These are phyloP conservation scores for Coniochaeta sp. DNA, from an alignment of 2,329 filamentous ascomycete genomes.

Conservation along the genomic window DNA sequence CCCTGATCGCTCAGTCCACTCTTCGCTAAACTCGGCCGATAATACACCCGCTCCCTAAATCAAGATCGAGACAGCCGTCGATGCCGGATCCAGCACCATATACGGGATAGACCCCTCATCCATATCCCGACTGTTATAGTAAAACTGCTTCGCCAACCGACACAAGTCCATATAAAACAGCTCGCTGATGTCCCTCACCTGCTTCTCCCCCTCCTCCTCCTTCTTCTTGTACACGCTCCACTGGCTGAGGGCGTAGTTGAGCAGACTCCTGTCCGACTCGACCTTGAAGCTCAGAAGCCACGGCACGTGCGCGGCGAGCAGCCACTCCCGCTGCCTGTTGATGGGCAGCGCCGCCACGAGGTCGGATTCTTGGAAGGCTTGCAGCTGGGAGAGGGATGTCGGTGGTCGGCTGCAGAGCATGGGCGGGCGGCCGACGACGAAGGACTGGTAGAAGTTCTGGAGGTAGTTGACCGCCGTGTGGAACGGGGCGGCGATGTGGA, in stretches of 20 bases:
- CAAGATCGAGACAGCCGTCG: conserved; percentile 29
- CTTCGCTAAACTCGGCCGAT: too few species aligned
- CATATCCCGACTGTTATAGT: conserved; percentile 23
- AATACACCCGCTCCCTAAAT: conserved; percentile 11
- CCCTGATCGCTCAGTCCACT: too few species aligned
- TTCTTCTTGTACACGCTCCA: conserved; percentile 21
- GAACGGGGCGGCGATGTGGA: conserved; percentile 42
- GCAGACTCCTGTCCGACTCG: conserved; percentile 28
- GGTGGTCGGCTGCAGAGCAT: conserved; percentile 28
- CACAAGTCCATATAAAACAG: conserved; percentile 20
- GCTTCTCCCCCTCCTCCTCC: conserved; percentile 11
- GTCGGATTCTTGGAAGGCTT: conserved; percentile 22
- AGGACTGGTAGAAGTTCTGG: conserved; percentile 42
- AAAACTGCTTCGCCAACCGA: conserved; percentile 20
- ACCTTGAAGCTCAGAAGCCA: conserved; percentile 37
- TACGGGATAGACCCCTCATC: conserved; percentile 26
- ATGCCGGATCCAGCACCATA: conserved; percentile 28
- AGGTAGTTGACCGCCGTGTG: conserved; percentile 46
- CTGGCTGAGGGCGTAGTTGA: conserved; percentile 32
- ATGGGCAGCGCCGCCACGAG: conserved; percentile 34
- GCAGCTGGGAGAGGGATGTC: conserved; percentile 20
- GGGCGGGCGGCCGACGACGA: conserved; percentile 37
- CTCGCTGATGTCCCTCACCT: conserved; percentile 18
- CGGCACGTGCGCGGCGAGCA: conserved; percentile 36
- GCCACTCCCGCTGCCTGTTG: conserved; percentile 33